These are phyloP conservation scores for Penicillium capsulatum DNA, from an alignment of 2,329 filamentous ascomycete species.

Conservation along the genomic window DNA sequence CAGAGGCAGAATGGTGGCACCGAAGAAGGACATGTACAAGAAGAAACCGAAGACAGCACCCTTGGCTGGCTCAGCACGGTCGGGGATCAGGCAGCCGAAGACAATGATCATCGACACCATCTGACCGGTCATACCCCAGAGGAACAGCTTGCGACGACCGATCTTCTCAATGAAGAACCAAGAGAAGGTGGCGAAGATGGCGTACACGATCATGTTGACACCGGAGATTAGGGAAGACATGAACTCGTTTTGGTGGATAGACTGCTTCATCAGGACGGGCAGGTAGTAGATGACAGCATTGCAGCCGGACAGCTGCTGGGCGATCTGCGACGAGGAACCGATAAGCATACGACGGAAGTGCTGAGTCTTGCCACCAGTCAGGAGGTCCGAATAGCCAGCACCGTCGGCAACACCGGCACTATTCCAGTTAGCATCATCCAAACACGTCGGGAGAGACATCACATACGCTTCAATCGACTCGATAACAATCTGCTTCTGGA, in stretches of 20 bases:
- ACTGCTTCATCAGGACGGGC: constrained; percentile 46
- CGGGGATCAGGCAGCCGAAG: constrained; percentile 38
- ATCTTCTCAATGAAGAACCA: constrained; percentile 50
- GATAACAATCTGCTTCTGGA: constrained; percentile 63
- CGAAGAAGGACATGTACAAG: constrained; percentile 66
- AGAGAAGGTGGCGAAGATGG: constrained; percentile 42
- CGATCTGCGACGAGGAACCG: constrained; percentile 39
- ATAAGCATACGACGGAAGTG: constrained; percentile 41
- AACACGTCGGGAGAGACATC: background rate
- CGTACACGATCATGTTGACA: constrained; percentile 48
- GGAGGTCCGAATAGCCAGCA: constrained; percentile 42
- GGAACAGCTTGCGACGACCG: constrained; percentile 44
- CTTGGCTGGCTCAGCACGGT: constrained; percentile 24
- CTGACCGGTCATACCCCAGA: constrained; percentile 40
- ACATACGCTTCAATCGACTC: constrained; percentile 60
- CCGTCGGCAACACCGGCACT: constrained; percentile 55
- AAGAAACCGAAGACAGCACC: constrained; percentile 58
- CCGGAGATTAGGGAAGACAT: constrained; percentile 52
- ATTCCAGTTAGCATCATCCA: background rate
- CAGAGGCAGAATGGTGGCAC: constrained; percentile 61
- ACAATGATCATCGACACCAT: constrained; percentile 39
- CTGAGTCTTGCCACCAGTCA: constrained; percentile 39
- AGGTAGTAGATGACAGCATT: constrained; percentile 51
- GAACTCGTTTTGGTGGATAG: constrained; percentile 38
- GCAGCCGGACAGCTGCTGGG: constrained; percentile 50